Evolutionary conservation across 2,329 filamentous ascomycete genomes (phyloP).

Genomic region (Pseudofabraea citricarpa): DNA sequence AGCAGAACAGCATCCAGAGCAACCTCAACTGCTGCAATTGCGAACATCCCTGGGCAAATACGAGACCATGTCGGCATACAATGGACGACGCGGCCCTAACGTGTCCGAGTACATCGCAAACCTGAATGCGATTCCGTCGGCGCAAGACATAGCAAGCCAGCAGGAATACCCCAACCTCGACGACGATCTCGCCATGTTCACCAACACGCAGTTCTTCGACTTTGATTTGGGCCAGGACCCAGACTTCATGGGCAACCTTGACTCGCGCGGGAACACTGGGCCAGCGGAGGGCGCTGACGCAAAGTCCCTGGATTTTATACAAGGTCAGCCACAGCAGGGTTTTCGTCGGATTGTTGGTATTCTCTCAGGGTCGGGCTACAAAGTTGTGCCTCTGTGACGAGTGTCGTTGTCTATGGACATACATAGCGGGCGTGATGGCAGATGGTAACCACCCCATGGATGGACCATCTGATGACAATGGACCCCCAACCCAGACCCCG

Average conservation of each 20-base stretch:
- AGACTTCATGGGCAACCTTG: slow-evolving; percentile 41
- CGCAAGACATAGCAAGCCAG: slow-evolving; percentile 54
- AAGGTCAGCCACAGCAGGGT: slow-evolving; percentile 33
- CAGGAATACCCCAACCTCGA: slow-evolving; percentile 57
- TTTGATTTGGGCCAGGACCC: slow-evolving; percentile 63
- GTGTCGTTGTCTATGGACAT: no score
- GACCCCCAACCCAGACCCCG: no score
- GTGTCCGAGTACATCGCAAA: slow-evolving; percentile 87
- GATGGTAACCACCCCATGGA: no score
- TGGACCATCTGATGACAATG: no score
- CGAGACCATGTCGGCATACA: slow-evolving; percentile 70
- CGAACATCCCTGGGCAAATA: no score
- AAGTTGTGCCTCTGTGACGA: no score
- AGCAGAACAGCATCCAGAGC: no score
- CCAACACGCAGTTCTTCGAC: slow-evolving; percentile 78
- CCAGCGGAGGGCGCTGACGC: slow-evolving; percentile 33
- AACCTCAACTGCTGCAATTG: no score
- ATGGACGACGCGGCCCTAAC: slow-evolving; percentile 74
- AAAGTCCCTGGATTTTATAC: slow-evolving; percentile 42
- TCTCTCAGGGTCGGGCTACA: no score
- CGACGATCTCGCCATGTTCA: slow-evolving; percentile 73
- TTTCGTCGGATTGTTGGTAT: background rate
- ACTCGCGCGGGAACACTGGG: slow-evolving; percentile 2
- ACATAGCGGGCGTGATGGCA: no score
- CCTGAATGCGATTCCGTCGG: slow-evolving; percentile 66